Percentiles rank a stretch among this genome's conserved stretches.
These are phyloP conservation scores for Panicum hallii DNA, from an alignment of 202 grass and related monocot genomes.

Conservation along the genomic window DNA sequence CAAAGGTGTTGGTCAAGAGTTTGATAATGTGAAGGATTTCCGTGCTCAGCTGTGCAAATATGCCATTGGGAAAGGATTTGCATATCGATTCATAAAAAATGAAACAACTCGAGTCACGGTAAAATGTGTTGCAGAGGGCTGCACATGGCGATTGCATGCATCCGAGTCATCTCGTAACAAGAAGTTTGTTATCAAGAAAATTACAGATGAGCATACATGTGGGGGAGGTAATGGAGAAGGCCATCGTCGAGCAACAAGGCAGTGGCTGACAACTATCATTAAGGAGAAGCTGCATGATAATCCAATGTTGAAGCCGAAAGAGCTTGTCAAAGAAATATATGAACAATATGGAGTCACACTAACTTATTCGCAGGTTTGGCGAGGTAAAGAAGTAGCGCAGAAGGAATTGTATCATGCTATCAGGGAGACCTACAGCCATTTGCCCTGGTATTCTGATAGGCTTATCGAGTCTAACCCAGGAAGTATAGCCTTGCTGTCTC, in stretches of 20 bases:
- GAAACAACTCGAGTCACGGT: slow-evolving; percentile 93
- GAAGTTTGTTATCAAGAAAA: slow-evolving; percentile 98
- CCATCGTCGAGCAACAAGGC: slow-evolving; percentile 87
- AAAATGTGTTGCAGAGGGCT: slow-evolving; percentile 79
- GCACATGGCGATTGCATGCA: slow-evolving; percentile 90
- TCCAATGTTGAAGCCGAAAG: slow-evolving; percentile 81
- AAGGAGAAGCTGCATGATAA: slow-evolving; percentile 93
- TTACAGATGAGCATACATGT: slow-evolving; percentile 93
- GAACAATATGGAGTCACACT: slow-evolving; percentile 87
- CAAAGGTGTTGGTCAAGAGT: slow-evolving; percentile 98
- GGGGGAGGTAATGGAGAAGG: slow-evolving; percentile 87
- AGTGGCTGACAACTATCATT: slow-evolving; percentile 93
- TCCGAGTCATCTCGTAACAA: slow-evolving; percentile 93
- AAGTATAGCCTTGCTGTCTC: slow-evolving; percentile 81
- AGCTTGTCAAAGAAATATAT: slow-evolving; percentile 88
- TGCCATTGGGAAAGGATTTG: slow-evolving; percentile 92
- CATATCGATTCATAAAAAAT: slow-evolving; percentile 96
- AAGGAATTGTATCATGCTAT: slow-evolving; percentile 92
- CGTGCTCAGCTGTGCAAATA: slow-evolving; percentile 98
- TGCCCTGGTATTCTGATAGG: slow-evolving; percentile 92
- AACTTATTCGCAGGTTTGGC: slow-evolving; percentile 97
- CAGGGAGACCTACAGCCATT: slow-evolving; percentile 90
- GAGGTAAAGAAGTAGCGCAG: slow-evolving; percentile 91
- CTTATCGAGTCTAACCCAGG: slow-evolving; percentile 91
- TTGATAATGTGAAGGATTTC: slow-evolving; percentile 99